A percentile compares a stretch with the other conserved stretches of the same genome.
These are phyloP conservation scores for Candida buenavistaensis DNA, from an alignment of 1,139 yeast genomes.

Conservation along the genomic window DNA sequence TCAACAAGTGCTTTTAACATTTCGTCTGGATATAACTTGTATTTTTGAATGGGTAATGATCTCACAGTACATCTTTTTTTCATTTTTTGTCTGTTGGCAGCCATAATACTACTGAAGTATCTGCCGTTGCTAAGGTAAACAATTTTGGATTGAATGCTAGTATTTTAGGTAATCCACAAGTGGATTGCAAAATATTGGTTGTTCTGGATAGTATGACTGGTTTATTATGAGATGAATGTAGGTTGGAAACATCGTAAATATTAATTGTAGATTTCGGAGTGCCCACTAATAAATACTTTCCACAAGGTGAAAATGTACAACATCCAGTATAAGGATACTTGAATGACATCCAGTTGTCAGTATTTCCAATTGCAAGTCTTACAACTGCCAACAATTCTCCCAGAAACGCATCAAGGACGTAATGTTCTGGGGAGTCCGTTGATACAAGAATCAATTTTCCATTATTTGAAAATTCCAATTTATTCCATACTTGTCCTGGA, in stretches of 20 bases:
- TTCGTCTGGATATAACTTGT: too few relatives aligned
- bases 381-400: slow-evolving; percentile 60
- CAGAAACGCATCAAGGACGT: slow-evolving; percentile 69
- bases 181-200: slow-evolving; percentile 21
- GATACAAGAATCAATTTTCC: slow-evolving; percentile 73
- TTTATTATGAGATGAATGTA: slow-evolving; percentile 24
- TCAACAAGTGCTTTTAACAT: too few relatives aligned
- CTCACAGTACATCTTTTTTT: too few relatives aligned
- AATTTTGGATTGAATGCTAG: slow-evolving; percentile 77
- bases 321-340: slow-evolving; percentile 59
- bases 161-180: slow-evolving; percentile 54
- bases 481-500: slow-evolving; percentile 52
- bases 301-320: slow-evolving; percentile 81
- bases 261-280: slow-evolving; percentile 56
- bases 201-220: slow-evolving; percentile 12
- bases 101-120: slow-evolving; percentile 50
- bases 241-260: slow-evolving; percentile 59
- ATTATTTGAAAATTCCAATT: slow-evolving; percentile 80
- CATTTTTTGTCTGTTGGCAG: slow-evolving; percentile 21
- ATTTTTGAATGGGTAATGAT: too few relatives aligned
- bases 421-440: slow-evolving; percentile 54
- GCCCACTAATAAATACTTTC: slow-evolving; percentile 67
- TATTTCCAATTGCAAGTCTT: slow-evolving; percentile 19
- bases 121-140: slow-evolving; percentile 80
- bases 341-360: slow-evolving; percentile 24